Evolutionary conservation across 495 filamentous ascomycete species (phyloP), one percentile per base, ranked within the genome.

Genomic region (Cladorrhinum samala): DNA sequence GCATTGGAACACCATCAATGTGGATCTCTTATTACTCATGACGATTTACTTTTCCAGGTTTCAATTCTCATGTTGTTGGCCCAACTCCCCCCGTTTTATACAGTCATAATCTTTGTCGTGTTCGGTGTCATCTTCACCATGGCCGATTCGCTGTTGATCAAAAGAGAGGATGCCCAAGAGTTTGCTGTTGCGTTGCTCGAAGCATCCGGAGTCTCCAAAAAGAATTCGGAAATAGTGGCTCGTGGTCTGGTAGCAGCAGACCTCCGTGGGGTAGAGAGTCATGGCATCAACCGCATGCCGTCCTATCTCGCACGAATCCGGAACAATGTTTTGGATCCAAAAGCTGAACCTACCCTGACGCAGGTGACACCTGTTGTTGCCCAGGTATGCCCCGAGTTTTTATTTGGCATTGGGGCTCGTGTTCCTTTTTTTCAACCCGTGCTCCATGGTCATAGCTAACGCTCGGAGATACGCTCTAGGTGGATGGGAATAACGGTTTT

Each of bases 241-340:
- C 60, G 67, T 53, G 83, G 80, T 47, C 77, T 91, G 1, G 78
- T 90, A 3, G 71, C 75, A 48, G 87, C 87, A 23, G 87, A 91
- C 58, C 80, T 90, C 0, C 84, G 86, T 20, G 87, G 87, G 53
- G 82, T 88, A 21, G 87, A 91, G 58, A 87, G 82, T 3, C 87
- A 91, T 63, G 87, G 87, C 62, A 79, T 82, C 56, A 88, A 87
- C 64, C 84, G 87, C 5, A 77, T 91, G 44, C 85, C 86, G 0
- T 85, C 83, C 1, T 91, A 91, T 71, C 79, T 90, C 68, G 73
- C 58, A 19, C 83, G 86, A 4, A 76, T 90, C 46, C 81, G 85
- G 0, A 73, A 80, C 53, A 80, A 81, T 9, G 79, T 85, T 3
- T 73, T 91, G 3, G 70, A 85, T 58, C 69, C 83, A 14, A 60